These are phyloP conservation scores for Pterocarpus macrocarpus DNA, from an alignment of 306 rosid species.

Conservation along the genomic window DNA sequence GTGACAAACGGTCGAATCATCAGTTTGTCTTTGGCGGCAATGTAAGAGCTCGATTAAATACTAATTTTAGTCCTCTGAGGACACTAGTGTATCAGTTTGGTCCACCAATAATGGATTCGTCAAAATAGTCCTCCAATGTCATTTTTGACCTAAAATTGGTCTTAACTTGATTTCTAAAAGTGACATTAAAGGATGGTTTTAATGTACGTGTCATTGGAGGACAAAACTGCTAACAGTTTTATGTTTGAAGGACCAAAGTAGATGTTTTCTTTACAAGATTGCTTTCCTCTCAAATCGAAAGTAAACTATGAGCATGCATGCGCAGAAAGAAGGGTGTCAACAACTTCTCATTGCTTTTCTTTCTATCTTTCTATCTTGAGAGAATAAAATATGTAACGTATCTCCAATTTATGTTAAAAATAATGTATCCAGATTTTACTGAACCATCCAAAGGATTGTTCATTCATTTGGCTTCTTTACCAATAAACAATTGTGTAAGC, in stretches of 20 bases:
- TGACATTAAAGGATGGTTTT: not conserved
- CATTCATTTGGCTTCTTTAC: no score
- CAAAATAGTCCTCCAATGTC: not conserved
- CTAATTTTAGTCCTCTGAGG: not conserved
- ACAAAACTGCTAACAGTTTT: not conserved
- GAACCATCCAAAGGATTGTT: not conserved
- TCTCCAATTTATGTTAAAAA: not conserved
- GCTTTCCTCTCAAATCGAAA: not conserved
- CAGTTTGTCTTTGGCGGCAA: not conserved
- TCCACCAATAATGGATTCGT: not conserved
- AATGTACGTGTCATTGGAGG: not conserved
- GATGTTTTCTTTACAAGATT: not conserved
- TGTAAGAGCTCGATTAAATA: not conserved
- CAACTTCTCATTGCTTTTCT: not conserved
- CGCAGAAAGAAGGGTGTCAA: not conserved
- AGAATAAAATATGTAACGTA: not conserved
- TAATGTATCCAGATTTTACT: not conserved
- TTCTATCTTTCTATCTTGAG: not conserved
- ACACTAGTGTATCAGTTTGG: not conserved
- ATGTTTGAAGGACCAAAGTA: not conserved
- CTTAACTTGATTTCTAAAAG: not conserved
- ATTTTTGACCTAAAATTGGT: no score
- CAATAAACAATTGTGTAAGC: no score
- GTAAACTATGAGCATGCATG: not conserved
- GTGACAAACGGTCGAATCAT: not conserved